Evolutionary conservation across 2,329 filamentous ascomycete species (phyloP).

Genomic region (Monosporascus cannonballus): DNA sequence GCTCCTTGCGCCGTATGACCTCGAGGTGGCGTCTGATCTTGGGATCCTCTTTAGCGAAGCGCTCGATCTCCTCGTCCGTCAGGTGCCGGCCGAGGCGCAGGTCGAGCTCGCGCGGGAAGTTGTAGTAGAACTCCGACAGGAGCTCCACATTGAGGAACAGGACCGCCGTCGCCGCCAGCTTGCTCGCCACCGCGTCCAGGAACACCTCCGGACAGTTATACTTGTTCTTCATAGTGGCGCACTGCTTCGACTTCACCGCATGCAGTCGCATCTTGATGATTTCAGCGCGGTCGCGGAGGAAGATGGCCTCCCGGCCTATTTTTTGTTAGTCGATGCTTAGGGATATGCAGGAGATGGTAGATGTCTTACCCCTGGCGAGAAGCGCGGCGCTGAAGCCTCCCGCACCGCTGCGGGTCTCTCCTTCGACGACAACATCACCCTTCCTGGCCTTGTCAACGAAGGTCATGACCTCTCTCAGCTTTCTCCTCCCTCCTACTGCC

Average conservation of each 20-base stretch:
- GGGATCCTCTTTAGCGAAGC: conserved; percentile 87
- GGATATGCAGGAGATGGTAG: not conserved
- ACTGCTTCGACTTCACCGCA: conserved; percentile 88
- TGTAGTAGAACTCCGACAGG: conserved; percentile 94
- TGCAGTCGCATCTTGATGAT: conserved; percentile 85
- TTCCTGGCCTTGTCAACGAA: conserved; percentile 89
- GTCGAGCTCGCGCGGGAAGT: conserved; percentile 91
- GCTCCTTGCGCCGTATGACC: conserved; percentile 83
- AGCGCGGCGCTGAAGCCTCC: conserved; percentile 90
- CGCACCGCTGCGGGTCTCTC: conserved; percentile 75
- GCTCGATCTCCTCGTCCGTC: conserved; percentile 73
- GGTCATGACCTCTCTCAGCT: conserved; percentile 79
- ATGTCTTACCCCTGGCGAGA: conserved; percentile 65
- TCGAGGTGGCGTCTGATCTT: conserved; percentile 86
- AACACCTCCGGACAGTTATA: conserved; percentile 97
- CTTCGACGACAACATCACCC: conserved; percentile 79
- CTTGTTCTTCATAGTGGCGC: conserved; percentile 76
- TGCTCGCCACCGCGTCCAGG: conserved; percentile 93
- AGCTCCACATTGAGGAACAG: conserved; percentile 97
- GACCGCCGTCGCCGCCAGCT: conserved; percentile 89
- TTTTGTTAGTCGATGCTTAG: conserved; percentile 18
- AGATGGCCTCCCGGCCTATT: conserved; percentile 82
- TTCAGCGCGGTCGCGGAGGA: conserved; percentile 85
- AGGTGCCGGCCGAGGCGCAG: conserved; percentile 76
- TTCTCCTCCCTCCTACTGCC: conserved; percentile 72